Conservation (phyloP, 2,329 filamentous ascomycete species). For the Teratosphaeria destructans region DNA sequence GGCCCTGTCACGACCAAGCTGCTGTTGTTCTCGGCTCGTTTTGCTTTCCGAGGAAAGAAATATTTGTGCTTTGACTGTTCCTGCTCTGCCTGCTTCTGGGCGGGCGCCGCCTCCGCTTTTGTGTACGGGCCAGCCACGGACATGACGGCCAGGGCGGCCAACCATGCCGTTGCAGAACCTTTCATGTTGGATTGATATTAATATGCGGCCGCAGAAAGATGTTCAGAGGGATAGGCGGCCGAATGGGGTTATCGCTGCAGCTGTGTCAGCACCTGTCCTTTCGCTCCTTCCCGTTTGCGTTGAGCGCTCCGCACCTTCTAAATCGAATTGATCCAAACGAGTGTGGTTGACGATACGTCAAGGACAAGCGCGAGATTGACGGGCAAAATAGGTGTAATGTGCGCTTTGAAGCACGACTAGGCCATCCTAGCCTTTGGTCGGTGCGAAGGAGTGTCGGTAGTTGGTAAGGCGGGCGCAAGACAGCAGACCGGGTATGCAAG, state of each 20-base stretch:
- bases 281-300: neutral
- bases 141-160: conserved; percentile 35
- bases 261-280: neutral
- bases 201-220: conserved; percentile 6
- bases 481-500: neutral
- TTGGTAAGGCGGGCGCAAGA: conserved; percentile 10
- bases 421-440: conserved; percentile 16
- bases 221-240: neutral
- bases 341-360: conserved; percentile 39
- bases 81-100: conserved; percentile 26
- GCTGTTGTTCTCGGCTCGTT: conserved; percentile 24
- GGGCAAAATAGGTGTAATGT: conserved; percentile 9
- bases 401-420: conserved; percentile 8
- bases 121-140: conserved; percentile 34
- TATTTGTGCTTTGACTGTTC: conserved; percentile 30
- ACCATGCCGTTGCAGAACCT: conserved; percentile 36
- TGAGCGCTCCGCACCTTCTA: conserved; percentile 14
- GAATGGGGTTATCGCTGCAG: neutral
- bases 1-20: neutral
- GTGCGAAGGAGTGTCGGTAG: conserved; percentile 22
- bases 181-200: conserved; percentile 29
- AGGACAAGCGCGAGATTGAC: conserved; percentile 11
- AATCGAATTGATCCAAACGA: conserved; percentile 36
- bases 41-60: conserved; percentile 39
- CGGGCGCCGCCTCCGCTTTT: conserved; percentile 40